Conservation (phyloP, 2,329 filamentous ascomycete genomes). For the Cadophora sp. region DNA sequence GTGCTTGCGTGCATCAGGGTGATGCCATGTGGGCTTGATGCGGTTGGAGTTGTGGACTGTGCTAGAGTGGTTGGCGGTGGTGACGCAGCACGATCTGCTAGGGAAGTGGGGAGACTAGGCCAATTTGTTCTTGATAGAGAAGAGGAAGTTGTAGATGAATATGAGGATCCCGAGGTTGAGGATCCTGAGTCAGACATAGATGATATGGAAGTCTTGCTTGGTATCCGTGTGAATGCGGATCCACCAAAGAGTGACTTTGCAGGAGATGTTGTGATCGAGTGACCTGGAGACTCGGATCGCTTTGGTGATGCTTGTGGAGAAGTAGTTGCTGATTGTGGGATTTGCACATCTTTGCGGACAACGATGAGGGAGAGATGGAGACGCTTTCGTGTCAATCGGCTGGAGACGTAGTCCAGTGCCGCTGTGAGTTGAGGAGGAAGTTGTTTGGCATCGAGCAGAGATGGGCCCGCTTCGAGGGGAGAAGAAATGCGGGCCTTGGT, state of each 20-base stretch:
- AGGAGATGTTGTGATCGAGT: constrained; percentile 29
- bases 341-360: constrained; percentile 61
- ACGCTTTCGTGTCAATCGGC: constrained; percentile 60
- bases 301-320: constrained; percentile 19
- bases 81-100: constrained; percentile 27
- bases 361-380: constrained; percentile 65
- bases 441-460: constrained; percentile 62
- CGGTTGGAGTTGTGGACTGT: constrained; percentile 48
- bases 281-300: constrained; percentile 22
- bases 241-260: constrained; percentile 32
- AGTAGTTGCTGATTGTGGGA: constrained; percentile 48
- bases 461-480: constrained; percentile 67
- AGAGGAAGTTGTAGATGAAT: constrained; percentile 6
- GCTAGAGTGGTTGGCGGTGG: constrained; percentile 38
- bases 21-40: constrained; percentile 54
- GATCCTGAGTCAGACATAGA: constrained; percentile 28
- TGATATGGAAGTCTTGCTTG: constrained; percentile 24
- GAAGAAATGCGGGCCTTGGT: constrained; percentile 64
- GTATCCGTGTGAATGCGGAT: constrained; percentile 25
- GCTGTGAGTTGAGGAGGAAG: constrained; percentile 61
- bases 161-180: constrained; percentile 16
- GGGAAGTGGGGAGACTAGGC: constrained; percentile 38
- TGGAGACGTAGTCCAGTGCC: constrained; percentile 65
- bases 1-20: constrained; percentile 56
- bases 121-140: constrained; percentile 38